Evolutionary conservation across 106 monocot genomes (phyloP), one percentile per base, ranked within the genome.

Genomic region (Dactylorhiza incarnata): DNA sequence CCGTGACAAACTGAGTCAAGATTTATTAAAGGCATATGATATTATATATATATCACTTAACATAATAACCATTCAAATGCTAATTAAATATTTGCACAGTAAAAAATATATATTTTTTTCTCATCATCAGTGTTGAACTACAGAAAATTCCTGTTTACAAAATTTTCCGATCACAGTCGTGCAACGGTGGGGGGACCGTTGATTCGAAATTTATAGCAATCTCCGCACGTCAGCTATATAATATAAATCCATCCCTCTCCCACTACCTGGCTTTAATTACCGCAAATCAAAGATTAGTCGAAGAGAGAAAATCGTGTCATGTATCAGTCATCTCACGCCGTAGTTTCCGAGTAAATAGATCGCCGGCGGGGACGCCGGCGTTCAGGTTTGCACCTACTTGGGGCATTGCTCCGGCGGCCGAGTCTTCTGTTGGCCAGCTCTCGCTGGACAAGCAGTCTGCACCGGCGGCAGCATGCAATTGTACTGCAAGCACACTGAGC

Each of bases 381-480:
- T 12, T 67, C 68, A 69, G 4, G 45, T 17, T 74, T 49, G 67
- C 24, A 55, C 29, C 76, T 70, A 7, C 43, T 46, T 55, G 19
- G 76, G 52, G 56, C 91, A 91, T 82, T 91, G 82, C 61, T 72
- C 62, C 50, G 77, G 22, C 51, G 91, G 88, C 75, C 91, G 83
- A 44, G 78, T 72, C 76, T 50, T 84, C 79, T 80, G 74, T 26
- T 78, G 13, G 12, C 88, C 91, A 11, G 78, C 82, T 72, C 82
- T 74, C 22, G 77, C 71, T 9, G 92, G 92, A 74, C 89, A 92
- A 11, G 84, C 70, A 2, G 74, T 78, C 81, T 75, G 75, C 20
- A 52, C 78, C 45, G 78, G 86, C 69, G 91, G 92, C 54, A 78
- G 85, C 89, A 91, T 80, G 82, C 94, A 91, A 73, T 95, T 95